Conservation (phyloP, 306 rosid species). For the Prunus davidiana region DNA sequence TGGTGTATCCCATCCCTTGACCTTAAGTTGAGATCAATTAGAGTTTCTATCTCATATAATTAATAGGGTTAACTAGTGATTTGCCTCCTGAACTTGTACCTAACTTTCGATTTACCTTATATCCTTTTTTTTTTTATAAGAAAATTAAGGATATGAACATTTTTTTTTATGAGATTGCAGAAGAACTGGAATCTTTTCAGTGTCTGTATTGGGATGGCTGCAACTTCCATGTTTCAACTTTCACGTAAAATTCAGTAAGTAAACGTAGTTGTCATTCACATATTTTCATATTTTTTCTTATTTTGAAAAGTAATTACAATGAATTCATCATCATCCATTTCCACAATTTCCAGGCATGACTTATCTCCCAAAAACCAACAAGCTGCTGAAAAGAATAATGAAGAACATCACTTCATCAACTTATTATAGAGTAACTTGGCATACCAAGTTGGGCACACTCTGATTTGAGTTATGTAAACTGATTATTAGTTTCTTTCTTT, state of each 20-base stretch:
- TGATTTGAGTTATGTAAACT: neutral
- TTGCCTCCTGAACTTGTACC: too few relatives aligned
- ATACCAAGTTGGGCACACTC: neutral
- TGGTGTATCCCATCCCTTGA: slow-evolving; percentile 58
- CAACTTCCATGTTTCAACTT: slow-evolving; percentile 16
- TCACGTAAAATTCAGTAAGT: slow-evolving; percentile 25
- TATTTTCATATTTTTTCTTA: neutral
- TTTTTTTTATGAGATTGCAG: slow-evolving; percentile 6
- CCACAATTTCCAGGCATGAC: slow-evolving; percentile 9
- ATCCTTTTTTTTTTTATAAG: too few relatives aligned
- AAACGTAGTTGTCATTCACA: neutral
- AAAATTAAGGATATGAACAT: too few relatives aligned
- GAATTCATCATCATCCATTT: neutral
- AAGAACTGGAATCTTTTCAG: slow-evolving; percentile 30
- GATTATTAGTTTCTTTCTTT: neutral
- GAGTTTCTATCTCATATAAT: neutral
- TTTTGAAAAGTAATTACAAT: neutral
- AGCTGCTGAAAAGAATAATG: neutral
- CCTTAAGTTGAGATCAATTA: slow-evolving; percentile 11
- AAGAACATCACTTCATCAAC: neutral
- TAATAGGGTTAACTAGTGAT: too few relatives aligned
- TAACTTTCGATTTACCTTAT: too few relatives aligned
- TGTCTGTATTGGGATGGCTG: slow-evolving; percentile 12
- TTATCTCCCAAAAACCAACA: neutral
- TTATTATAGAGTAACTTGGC: neutral